Evolutionary conservation across 306 rosid genomes (phyloP).

Genomic region (Fagus sylvatica): DNA sequence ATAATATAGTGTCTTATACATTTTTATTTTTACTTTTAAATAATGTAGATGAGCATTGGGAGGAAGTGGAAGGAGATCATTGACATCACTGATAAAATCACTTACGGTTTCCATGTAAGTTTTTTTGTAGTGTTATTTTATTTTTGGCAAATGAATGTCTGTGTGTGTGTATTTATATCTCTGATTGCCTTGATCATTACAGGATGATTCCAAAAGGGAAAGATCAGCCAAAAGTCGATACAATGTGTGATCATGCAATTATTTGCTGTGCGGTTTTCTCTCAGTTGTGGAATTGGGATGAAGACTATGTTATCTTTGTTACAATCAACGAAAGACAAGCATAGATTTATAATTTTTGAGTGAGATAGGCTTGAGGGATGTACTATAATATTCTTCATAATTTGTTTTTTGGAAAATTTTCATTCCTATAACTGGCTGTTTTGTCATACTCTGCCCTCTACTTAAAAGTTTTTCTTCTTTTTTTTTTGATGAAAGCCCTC

Average conservation of each 20-base stretch:
- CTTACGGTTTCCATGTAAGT: constrained; percentile 76
- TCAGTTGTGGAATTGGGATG: neutral
- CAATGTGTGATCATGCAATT: constrained; percentile 41
- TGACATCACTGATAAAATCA: constrained; percentile 68
- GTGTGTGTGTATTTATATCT: neutral
- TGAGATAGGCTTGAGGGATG: neutral
- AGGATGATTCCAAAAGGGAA: constrained; percentile 79
- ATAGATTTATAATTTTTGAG: neutral
- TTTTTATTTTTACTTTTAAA: neutral
- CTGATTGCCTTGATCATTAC: constrained; percentile 40
- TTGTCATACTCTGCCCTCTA: neutral
- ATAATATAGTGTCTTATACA: constrained; percentile 6
- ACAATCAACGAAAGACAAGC: neutral
- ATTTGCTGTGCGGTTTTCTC: constrained; percentile 23
- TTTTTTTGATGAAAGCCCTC: too few relatives aligned
- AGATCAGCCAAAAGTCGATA: constrained; percentile 69
- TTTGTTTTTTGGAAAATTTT: neutral
- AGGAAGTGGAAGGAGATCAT: constrained; percentile 97
- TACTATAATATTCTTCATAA: neutral
- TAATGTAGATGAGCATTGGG: constrained; percentile 84
- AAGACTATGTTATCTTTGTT: neutral
- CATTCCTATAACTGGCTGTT: neutral
- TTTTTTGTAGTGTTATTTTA: neutral
- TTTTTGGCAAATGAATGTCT: neutral
- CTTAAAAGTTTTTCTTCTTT: neutral